Base-by-base conservation (phyloP, 1,139 yeast genomes). In the Yamadazyma oceani region DNA sequence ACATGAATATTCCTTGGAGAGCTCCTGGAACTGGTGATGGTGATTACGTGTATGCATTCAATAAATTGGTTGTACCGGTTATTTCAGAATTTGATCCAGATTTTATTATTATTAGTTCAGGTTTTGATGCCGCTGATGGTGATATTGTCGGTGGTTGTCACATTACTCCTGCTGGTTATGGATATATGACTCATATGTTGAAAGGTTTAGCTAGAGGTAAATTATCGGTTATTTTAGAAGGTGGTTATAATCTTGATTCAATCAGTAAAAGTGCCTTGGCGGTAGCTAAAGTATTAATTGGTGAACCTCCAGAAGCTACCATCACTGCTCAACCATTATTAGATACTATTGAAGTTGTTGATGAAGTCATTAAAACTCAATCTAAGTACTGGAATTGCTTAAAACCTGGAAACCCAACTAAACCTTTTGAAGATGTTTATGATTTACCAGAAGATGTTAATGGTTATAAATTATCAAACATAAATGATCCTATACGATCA, bases 41-140 rank as follows among this genome's bases (percentile, higher is more conserved):
- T 9, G 99, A 94, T 62, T 94, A 94, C 60, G 75, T 90, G 33
- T 87, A 90, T 61, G 97, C 98, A 1, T 90, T 94, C 62, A 80
- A 82, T 49, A 82, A 82, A 51, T 81, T 90, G n/a, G 78, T 94
- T 11, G 75, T 94, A 75, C 98, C 98, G 0, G 80, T 89, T 32
- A 85, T 95, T 35, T 66, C 80, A 40, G 98, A 94, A 56, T 94
- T 84, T 53, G 83, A 84, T 53, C 97, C 99, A 0, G 98, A 94
- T 62, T 70, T 94, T 48, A 89, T 89, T 5, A 87, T 94, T 27
- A 83, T 94, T 24, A 87, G 96, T 30, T 83, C 97, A 0, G 99
- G 99, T 0, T 92, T 92, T 55, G 99, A 92, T 65, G 98, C 98
- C 17, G 99, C 99, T 0, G 96, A 87, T 51, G 98, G 97, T 37